phyloP scores from a whole-genome alignment of 2,329 filamentous ascomycete species.

The Akanthomyces muscarius region DNA sequence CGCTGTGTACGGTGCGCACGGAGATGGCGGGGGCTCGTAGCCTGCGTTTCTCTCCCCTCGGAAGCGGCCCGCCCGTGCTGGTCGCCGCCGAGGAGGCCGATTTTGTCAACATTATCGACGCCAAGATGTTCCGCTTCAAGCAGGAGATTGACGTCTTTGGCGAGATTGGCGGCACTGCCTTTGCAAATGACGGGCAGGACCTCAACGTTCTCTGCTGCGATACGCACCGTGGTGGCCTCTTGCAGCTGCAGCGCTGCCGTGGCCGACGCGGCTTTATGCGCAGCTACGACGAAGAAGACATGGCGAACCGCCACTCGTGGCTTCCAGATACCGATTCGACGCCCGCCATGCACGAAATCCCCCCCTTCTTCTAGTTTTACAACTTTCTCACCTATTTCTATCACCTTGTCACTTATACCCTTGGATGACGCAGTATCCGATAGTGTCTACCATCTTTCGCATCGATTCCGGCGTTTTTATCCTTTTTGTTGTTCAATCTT shows the following conservation, averaged over 20 bases:
- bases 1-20: constrained; percentile 54
- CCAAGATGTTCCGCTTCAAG: constrained; percentile 57
- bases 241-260: constrained; percentile 53
- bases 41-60: constrained; percentile 67
- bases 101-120: constrained; percentile 66
- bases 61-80: constrained; percentile 62
- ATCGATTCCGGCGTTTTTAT: constrained; percentile 3
- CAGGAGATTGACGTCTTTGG: constrained; percentile 73
- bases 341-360: constrained; percentile 8
- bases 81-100: constrained; percentile 75
- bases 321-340: constrained; percentile 8
- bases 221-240: constrained; percentile 59
- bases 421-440: constrained; percentile 3
- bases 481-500: not conserved
- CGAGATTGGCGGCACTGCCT: constrained; percentile 65
- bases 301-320: constrained; percentile 13
- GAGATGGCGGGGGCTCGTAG: constrained; percentile 67
- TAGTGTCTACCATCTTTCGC: not conserved
- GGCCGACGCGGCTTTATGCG: constrained; percentile 17
- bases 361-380: not conserved
- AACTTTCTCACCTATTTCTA: not conserved
- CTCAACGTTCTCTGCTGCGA: constrained; percentile 68
- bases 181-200: constrained; percentile 63
- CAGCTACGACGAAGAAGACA: constrained; percentile 12
- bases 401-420: constrained; percentile 3